Evolutionary conservation across 148 eudicot species (phyloP).

Genomic region (Chenopodium suecicum): DNA sequence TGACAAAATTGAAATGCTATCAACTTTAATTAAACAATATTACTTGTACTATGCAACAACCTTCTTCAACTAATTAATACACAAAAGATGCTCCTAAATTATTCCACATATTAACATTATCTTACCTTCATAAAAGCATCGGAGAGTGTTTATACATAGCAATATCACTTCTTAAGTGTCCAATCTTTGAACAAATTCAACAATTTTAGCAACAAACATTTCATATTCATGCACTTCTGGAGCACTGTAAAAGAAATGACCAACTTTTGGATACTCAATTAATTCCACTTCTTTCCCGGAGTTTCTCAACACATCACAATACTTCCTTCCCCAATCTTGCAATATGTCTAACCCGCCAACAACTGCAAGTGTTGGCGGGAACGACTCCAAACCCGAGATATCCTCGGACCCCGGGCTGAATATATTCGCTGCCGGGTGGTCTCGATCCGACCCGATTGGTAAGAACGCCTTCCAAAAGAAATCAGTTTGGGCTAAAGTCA

Average conservation of each 20-base stretch:
- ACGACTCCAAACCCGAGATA: constrained; percentile 20
- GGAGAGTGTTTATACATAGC: too few relatives aligned
- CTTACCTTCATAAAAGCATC: too few relatives aligned
- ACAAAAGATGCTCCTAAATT: too few relatives aligned
- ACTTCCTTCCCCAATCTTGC: constrained; percentile 42
- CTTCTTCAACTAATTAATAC: too few relatives aligned
- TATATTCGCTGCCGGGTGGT: constrained; percentile 37
- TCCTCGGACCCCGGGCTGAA: constrained; percentile 10
- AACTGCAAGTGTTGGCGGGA: constrained; percentile 33
- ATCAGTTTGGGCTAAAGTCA: constrained; percentile 26
- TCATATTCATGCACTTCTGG: constrained; percentile 27
- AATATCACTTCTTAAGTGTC: too few relatives aligned
- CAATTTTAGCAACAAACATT: constrained; percentile 17
- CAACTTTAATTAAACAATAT: too few relatives aligned
- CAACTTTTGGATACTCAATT: constrained; percentile 36
- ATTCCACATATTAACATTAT: too few relatives aligned
- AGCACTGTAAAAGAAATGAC: constrained; percentile 31
- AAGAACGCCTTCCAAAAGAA: constrained; percentile 45
- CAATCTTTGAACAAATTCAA: constrained; percentile 27
- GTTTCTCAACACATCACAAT: constrained; percentile 29
- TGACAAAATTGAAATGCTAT: too few relatives aligned
- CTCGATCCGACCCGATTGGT: constrained; percentile 39
- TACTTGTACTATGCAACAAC: too few relatives aligned
- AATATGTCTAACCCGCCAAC: constrained; percentile 41
- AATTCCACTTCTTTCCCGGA: constrained; percentile 35